Percentiles rank a stretch among this genome's conserved stretches.
phyloP scores from a whole-genome alignment of 2,329 filamentous ascomycete species.

The Pleurostoma richardsiae region DNA sequence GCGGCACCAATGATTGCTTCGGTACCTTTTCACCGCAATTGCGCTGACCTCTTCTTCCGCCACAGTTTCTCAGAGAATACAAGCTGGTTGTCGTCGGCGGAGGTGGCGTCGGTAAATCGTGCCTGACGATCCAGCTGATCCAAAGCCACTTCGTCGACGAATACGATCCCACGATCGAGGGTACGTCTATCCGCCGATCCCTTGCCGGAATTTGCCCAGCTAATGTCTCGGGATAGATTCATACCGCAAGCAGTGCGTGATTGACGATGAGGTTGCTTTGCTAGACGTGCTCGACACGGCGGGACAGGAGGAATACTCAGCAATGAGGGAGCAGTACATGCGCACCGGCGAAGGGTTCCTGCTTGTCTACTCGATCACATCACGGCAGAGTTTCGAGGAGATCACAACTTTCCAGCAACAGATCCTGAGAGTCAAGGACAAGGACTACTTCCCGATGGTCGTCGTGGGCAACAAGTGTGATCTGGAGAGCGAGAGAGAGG shows the following conservation, averaged over 20 bases:
- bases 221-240: constrained; percentile 60
- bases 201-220: constrained; percentile 12
- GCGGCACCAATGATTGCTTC: not conserved
- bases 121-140: constrained; percentile 94
- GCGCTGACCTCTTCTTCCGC: constrained; percentile 3
- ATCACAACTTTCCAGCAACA: constrained; percentile 99
- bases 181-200: constrained; percentile 41
- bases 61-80: constrained; percentile 81
- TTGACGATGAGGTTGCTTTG: constrained; percentile 95
- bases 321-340: constrained; percentile 99
- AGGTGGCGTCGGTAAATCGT: constrained; percentile 98
- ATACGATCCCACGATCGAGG: constrained; percentile 99
- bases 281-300: constrained; percentile 98
- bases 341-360: constrained; percentile 96
- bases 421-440: constrained; percentile 97
- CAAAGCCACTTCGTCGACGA: constrained; percentile 98
- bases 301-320: constrained; percentile 97
- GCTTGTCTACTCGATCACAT: constrained; percentile 97
- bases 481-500: constrained; percentile 87
- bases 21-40: constrained; percentile 1
- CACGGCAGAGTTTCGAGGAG: constrained; percentile 95
- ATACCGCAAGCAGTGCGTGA: constrained; percentile 99
- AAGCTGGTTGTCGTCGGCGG: constrained; percentile 96
- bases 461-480: constrained; percentile 99
- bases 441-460: constrained; percentile 99